Percentiles rank a stretch among this genome's conserved stretches.
Evolutionary conservation across 805 yeast genomes (phyloP).

Genomic region (Starmerella sp.): DNA sequence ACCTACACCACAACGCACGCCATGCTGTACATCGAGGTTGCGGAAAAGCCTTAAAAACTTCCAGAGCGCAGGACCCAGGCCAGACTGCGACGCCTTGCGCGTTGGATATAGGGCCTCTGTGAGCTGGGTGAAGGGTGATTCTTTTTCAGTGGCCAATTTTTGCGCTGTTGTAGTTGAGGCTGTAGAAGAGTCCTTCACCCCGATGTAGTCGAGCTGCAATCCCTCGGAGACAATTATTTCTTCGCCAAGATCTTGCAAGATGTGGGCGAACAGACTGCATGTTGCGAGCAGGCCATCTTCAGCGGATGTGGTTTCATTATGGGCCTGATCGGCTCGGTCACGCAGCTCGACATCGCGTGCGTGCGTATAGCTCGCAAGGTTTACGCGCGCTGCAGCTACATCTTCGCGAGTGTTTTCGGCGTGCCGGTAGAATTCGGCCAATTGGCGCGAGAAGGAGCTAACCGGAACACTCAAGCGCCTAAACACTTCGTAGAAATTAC

Average conservation of each 20-base stretch:
- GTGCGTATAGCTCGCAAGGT: conserved; percentile 2
- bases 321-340: background rate
- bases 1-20: conserved; percentile 68
- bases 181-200: background rate
- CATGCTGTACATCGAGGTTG: conserved; percentile 63
- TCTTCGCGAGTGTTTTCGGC: background rate
- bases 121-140: conserved; percentile 9
- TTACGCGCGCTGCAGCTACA: background rate
- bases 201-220: background rate
- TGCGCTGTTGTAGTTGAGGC: too few species aligned
- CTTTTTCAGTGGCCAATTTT: background rate
- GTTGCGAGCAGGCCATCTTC: conserved; percentile 77
- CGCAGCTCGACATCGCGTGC: conserved; percentile 6
- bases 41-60: conserved; percentile 39
- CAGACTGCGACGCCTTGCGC: conserved; percentile 11
- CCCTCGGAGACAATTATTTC: conserved; percentile 34
- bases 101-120: conserved; percentile 17
- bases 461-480: background rate
- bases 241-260: conserved; percentile 49
- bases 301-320: conserved; percentile 35
- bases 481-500: background rate
- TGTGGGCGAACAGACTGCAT: conserved; percentile 66
- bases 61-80: conserved; percentile 28
- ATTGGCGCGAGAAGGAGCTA: background rate
- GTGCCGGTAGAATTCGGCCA: background rate